A percentile compares a stretch with the other conserved stretches of the same genome.
Conservation (phyloP, 192 early-diverging fungal genomes). For the Funneliformis mosseae region DNA sequence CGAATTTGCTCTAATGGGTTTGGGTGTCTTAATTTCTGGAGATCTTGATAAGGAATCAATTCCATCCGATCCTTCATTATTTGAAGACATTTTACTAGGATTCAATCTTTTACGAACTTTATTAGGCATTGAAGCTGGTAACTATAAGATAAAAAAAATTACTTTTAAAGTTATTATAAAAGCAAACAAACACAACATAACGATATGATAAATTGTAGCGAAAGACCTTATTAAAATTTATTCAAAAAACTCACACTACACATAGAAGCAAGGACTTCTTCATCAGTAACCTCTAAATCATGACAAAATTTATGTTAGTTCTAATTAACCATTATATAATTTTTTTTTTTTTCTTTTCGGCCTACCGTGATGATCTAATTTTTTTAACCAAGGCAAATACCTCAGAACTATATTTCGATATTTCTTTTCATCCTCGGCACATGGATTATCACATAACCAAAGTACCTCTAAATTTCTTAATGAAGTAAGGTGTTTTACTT, state of each 20-base stretch:
- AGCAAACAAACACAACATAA: neutral
- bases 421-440: slow-evolving; percentile 21
- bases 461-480: slow-evolving; percentile 30
- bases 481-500: slow-evolving; percentile 25
- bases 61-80: neutral
- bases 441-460: slow-evolving; percentile 35
- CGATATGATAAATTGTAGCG: neutral
- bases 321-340: neutral
- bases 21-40: neutral
- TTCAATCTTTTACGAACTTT: slow-evolving; percentile 18
- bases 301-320: neutral
- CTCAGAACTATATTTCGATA: slow-evolving; percentile 18
- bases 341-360: no score
- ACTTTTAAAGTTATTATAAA: neutral
- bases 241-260: neutral
- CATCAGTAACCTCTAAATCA: slow-evolving; percentile 27
- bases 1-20: neutral
- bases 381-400: slow-evolving; percentile 31
- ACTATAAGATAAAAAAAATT: neutral
- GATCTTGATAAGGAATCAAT: neutral
- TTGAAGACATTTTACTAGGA: neutral
- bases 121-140: slow-evolving; percentile 15
- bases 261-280: slow-evolving; percentile 30
- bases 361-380: slow-evolving; percentile 33
- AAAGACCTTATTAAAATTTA: neutral